Base-by-base conservation (phyloP, 2,329 filamentous ascomycete genomes). In the Apiospora koreana region DNA sequence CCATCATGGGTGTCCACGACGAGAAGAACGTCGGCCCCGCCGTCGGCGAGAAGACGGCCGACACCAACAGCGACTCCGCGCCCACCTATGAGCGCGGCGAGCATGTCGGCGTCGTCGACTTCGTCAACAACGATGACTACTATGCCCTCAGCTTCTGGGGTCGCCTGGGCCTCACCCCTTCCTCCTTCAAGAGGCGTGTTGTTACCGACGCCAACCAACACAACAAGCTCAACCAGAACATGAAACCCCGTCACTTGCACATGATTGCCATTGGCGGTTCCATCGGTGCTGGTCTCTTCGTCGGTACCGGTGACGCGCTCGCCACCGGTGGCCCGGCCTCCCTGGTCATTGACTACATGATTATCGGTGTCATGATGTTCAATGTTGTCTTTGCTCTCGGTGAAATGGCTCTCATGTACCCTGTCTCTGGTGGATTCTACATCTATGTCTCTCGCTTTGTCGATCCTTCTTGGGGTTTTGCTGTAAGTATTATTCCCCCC, bases 361-460 rank as follows among this genome's bases (percentile, higher is more conserved):
- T 92, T 72, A 87, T 93, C 74, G 92, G 92, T 74, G 81, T 91
- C 65, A 81, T 96, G 71, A 93, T 95, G 74, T 96, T 91, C 80
- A 83, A 94, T 54, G 93, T 96, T 74, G 94, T 96, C 92, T 91
- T 90, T 71, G 91, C 89, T 70, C 88, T 96, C 3, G 93, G 93
- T 72, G 93, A 95, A 80, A 95, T 96, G 92, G 92, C 93, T 12
- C 88, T 93, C 68, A 96, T 92, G 92, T 81, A 96, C 45, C 93
- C 93, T 67, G 86, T 94, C 76, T 88, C 89, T 70, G 89, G 92
- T 78, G 93, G 93, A 74, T 97, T 96, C 81, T 93, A 92, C 72
- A 92, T 92, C 76, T 96, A 95, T 77, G 93, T 93, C 28, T 87
- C 90, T 72, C 88, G 93, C 67, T 96, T 94, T 83, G 92, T 90